Conservation (phyloP, 192 early-diverging fungal genomes). For the Obelidium mucronatum region DNA sequence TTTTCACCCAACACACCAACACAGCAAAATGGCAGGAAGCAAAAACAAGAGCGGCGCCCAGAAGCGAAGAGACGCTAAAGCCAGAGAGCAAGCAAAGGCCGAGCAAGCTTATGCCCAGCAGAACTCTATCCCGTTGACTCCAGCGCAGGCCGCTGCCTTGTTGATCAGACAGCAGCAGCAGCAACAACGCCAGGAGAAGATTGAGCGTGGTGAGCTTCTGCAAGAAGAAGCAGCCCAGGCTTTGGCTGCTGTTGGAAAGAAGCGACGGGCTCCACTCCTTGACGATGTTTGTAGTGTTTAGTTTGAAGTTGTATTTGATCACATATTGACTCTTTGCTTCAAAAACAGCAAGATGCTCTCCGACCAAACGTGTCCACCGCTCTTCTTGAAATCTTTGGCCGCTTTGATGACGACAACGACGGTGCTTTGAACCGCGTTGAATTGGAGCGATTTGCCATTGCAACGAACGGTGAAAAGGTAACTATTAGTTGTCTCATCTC, state of each 20-base stretch:
- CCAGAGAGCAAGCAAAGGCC: not conserved
- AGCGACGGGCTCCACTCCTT: conserved; percentile 25
- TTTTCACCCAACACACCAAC: not conserved
- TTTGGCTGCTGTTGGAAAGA: conserved; percentile 13
- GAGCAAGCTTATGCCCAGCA: not conserved
- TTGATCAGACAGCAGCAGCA: conserved; percentile 33
- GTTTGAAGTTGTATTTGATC: not conserved
- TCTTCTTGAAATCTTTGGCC: conserved; percentile 67
- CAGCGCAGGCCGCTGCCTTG: conserved; percentile 20
- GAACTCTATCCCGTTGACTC: not conserved
- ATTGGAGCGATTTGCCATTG: conserved; percentile 62
- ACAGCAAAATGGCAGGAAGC: not conserved
- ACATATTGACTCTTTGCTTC: not conserved
- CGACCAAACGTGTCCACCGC: conserved; percentile 56
- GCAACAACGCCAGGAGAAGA: conserved; percentile 13
- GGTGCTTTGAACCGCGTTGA: conserved; percentile 59
- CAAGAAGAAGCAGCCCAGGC: conserved; percentile 15
- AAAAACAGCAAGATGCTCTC: conserved; percentile 55
- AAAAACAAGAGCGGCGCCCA: conserved; percentile 33
- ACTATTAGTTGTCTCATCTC: not conserved
- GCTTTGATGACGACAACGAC: conserved; percentile 69
- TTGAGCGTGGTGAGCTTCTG: not conserved
- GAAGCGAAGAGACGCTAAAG: not conserved
- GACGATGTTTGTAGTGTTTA: not conserved
- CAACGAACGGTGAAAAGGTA: conserved; percentile 66